Evolutionary conservation across 2,329 filamentous ascomycete genomes (phyloP).

Genomic region (Coniochaeta hoffmannii): DNA sequence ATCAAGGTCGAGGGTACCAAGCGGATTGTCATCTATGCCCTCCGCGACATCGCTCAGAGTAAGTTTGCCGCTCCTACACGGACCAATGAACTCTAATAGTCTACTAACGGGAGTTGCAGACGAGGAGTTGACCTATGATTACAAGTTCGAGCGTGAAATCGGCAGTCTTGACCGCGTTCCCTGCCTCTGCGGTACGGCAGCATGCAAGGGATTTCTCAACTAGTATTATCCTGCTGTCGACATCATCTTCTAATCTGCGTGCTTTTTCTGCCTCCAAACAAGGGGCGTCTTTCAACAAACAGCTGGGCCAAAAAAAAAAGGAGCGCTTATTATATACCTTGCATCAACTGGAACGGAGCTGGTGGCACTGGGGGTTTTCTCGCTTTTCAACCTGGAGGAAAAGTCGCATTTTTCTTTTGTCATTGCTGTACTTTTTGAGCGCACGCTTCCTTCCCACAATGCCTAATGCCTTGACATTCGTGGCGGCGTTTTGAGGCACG

Average conservation of each 20-base stretch:
- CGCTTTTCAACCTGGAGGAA: background rate
- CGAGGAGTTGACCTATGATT: conserved; percentile 98
- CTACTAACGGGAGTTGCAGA: conserved; percentile 51
- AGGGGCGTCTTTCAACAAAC: background rate
- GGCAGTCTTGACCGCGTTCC: conserved; percentile 92
- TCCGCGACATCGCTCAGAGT: conserved; percentile 94
- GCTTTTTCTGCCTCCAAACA: background rate
- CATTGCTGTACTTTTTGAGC: background rate
- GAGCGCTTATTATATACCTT: background rate
- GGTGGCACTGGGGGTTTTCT: background rate
- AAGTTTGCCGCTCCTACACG: conserved; percentile 33
- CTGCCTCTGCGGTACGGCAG: conserved; percentile 90
- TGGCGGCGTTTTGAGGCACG: background rate
- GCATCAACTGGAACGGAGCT: background rate
- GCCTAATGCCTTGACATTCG: background rate
- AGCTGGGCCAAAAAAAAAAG: background rate
- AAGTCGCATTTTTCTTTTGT: background rate
- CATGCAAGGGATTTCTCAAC: conserved; percentile 98
- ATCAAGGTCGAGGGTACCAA: conserved; percentile 98
- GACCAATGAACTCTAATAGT: background rate
- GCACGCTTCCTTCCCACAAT: background rate
- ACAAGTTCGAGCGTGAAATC: conserved; percentile 98
- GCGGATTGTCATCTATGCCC: conserved; percentile 96
- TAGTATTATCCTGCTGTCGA: conserved; percentile 33
- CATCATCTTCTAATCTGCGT: background rate